These are phyloP conservation scores for Podila horticola DNA, from an alignment of 192 early-diverging fungal species.

Conservation along the genomic window DNA sequence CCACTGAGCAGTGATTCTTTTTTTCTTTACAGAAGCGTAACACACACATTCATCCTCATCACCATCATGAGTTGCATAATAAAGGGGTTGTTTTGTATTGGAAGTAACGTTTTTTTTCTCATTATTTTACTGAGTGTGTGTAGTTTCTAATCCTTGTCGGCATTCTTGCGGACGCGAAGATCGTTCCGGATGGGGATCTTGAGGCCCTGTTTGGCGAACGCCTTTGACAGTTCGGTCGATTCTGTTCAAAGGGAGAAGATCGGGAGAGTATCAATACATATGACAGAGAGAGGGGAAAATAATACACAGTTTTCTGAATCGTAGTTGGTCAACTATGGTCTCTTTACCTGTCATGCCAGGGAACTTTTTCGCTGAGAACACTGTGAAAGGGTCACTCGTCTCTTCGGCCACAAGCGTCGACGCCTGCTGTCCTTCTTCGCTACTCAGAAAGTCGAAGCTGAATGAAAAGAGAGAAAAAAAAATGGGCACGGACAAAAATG, in stretches of 20 bases:
- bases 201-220: slow-evolving; percentile 80
- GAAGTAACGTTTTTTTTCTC: no score
- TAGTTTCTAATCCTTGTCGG: slow-evolving; percentile 1
- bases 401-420: slow-evolving; percentile 59
- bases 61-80: no score
- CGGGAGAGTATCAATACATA: not conserved
- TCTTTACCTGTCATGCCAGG: slow-evolving; percentile 85
- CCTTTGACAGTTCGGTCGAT: slow-evolving; percentile 78
- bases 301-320: no score
- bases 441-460: slow-evolving; percentile 23
- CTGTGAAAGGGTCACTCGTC: slow-evolving; percentile 76
- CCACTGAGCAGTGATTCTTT: no score
- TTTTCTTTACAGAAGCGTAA: no score
- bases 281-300: no score
- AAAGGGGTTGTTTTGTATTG: no score
- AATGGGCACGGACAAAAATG: no score
- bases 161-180: slow-evolving; percentile 46
- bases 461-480: no score
- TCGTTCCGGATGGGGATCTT: slow-evolving; percentile 85
- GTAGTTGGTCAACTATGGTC: not conserved
- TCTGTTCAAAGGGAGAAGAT: slow-evolving; percentile 52
- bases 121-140: not conserved
- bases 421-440: slow-evolving; percentile 33
- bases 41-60: no score
- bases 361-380: slow-evolving; percentile 85